Evolutionary conservation across 2,329 filamentous ascomycete species (phyloP), one percentile per base, ranked within the genome.

Genomic region (Ceratocystis cacaofunesta): DNA sequence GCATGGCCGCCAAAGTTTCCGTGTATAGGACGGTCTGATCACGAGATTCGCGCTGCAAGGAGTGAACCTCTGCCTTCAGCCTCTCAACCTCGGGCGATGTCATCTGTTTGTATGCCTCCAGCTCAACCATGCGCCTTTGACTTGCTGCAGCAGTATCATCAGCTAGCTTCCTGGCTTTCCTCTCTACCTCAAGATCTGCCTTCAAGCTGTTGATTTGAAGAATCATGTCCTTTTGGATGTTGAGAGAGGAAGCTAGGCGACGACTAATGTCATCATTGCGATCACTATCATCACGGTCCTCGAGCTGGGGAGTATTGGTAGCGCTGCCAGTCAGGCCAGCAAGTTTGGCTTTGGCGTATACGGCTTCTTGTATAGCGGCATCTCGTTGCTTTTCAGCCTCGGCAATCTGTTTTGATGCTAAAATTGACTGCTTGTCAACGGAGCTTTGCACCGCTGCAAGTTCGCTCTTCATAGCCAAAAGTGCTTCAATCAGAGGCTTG

Each of bases 341-440:
- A 63, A 96, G 78, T 73, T 90, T 96, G 2, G 95, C 91, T 73
- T 95, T 96, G 43, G 92, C 90, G 75, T 97, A 97, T 0, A 94
- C 88, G 0, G 94, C 94, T 76, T 99, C 95, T 70, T 87, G 89
- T 64, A 99, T 86, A n/a, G 94, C 94, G 50, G 88, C 86, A 75
- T 99, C 94, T 62, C 95, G 84, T 77, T 99, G 94, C 73, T 89
- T 92, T 73, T 99, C 94, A 1, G 95, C 88, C 73, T 96, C 92
- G 1, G 92, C 92, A 68, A 99, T 92, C 68, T 92, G 85, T 74
- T 88, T 92, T 0, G 92, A 90, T 7, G 94, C 92, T 65, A 90
- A 78, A 6, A 90, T 80, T 12, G 91, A 89, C 76, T 97, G 94
- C 70, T 90, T 85, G 70, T 96, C 92, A 62, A 99, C 89, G 0